A percentile compares a stretch with the other conserved stretches of the same genome.
Conservation (phyloP, 2,329 filamentous ascomycete species). For the Venturia aucupariae region DNA sequence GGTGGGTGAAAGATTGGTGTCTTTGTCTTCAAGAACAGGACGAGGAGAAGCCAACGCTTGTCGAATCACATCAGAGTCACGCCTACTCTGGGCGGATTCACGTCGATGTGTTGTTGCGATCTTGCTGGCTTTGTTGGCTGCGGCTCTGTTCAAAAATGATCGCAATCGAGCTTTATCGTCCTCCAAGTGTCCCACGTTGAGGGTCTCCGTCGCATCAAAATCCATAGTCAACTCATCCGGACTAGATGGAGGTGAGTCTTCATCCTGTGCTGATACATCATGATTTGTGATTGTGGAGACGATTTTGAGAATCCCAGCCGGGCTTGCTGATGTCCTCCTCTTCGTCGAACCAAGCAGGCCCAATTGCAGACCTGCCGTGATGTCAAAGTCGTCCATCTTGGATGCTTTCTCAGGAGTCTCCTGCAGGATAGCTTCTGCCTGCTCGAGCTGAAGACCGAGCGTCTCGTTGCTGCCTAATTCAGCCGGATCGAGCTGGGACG, state of each 20-base stretch:
- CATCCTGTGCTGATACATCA: neutral
- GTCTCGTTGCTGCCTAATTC: conserved; percentile 7
- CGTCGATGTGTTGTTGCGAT: conserved; percentile 22
- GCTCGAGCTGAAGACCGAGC: neutral
- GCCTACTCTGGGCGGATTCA: conserved; percentile 28
- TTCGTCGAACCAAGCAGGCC: neutral
- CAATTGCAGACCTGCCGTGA: neutral
- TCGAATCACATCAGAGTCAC: conserved; percentile 38
- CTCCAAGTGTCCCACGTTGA: conserved; percentile 24
- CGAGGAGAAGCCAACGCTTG: conserved; percentile 38
- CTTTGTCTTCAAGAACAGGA: conserved; percentile 36
- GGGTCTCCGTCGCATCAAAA: conserved; percentile 12
- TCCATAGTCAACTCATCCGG: conserved; percentile 13
- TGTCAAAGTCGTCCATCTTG: neutral
- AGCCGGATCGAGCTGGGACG: neutral
- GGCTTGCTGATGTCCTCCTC: conserved; percentile 1
- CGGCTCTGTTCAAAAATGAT: conserved; percentile 41
- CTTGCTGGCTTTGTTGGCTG: conserved; percentile 34
- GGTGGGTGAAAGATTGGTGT: conserved; percentile 37
- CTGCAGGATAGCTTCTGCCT: conserved; percentile 6
- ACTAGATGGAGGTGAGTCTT: conserved; percentile 1
- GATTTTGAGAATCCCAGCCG: conserved; percentile 3
- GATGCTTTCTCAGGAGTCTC: neutral
- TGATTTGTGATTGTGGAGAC: neutral
- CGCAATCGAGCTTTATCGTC: conserved; percentile 42